A percentile compares a stretch with the other conserved stretches of the same genome.
Conservation (phyloP, 805 yeast genomes). For the Pichia eremophila region DNA sequence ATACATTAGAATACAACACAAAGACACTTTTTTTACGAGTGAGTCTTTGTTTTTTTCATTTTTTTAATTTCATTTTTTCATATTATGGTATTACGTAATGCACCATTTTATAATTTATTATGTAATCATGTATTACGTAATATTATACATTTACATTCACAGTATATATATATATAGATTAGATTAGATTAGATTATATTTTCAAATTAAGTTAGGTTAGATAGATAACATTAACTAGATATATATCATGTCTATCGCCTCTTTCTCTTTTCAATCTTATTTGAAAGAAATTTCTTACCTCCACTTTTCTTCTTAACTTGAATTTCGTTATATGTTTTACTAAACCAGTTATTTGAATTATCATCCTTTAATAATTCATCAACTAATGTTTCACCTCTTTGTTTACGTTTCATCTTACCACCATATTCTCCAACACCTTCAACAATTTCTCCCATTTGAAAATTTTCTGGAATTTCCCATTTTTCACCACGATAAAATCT, state of each 20-base stretch:
- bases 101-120: too few species aligned
- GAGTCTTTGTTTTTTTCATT: too few species aligned
- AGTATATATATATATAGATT: too few species aligned
- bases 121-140: too few species aligned
- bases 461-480: conserved; percentile 54
- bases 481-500: conserved; percentile 86
- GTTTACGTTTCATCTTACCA: conserved; percentile 57
- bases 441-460: conserved; percentile 82
- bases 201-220: too few species aligned
- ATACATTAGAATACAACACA: too few species aligned
- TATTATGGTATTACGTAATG: too few species aligned
- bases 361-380: conserved; percentile 75
- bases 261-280: conserved; percentile 50
- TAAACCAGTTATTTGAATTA: conserved; percentile 65
- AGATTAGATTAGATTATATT: too few species aligned
- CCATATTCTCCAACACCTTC: conserved; percentile 76
- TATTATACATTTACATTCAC: background rate
- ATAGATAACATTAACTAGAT: too few species aligned
- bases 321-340: conserved; percentile 73
- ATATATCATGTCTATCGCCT: background rate
- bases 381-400: conserved; percentile 69
- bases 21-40: too few species aligned
- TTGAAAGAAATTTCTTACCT: conserved; percentile 56
- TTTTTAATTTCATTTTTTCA: too few species aligned
- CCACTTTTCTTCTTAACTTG: conserved; percentile 52